phyloP scores from a whole-genome alignment of 2,329 filamentous ascomycete species.

The Aspergillus jensenii region DNA sequence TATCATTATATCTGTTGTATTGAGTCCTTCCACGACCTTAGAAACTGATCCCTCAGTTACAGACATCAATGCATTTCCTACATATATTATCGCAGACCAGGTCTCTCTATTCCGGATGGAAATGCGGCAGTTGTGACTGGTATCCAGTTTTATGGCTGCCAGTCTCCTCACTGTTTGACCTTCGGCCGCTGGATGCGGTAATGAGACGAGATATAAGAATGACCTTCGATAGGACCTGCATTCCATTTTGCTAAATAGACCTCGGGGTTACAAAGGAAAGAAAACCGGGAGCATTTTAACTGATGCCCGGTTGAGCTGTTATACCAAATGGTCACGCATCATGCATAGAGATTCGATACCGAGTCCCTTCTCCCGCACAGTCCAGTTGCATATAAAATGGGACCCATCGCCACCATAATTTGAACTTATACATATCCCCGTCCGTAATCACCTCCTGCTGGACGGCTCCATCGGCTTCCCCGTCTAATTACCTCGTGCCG shows the following conservation, averaged over 20 bases:
- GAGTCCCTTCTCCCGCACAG: not conserved
- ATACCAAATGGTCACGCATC: too few species aligned
- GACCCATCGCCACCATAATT: not conserved
- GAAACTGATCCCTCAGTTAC: too few species aligned
- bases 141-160: conserved; percentile 49
- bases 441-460: not conserved
- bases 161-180: conserved; percentile 54
- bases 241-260: too few species aligned
- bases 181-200: conserved; percentile 64
- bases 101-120: too few species aligned
- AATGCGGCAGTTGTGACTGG: not conserved
- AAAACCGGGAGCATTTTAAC: too few species aligned
- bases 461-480: too few species aligned
- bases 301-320: too few species aligned
- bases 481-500: not conserved
- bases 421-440: not conserved
- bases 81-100: conserved; percentile 39
- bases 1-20: too few species aligned
- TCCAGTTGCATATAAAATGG: not conserved
- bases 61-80: conserved; percentile 28
- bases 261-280: too few species aligned
- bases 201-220: conserved; percentile 55
- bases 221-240: conserved; percentile 52
- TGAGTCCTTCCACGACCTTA: too few species aligned
- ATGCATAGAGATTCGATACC: too few species aligned